These are phyloP conservation scores for Penicillium cataractarum DNA, from an alignment of 495 filamentous ascomycete species.

Conservation along the genomic window DNA sequence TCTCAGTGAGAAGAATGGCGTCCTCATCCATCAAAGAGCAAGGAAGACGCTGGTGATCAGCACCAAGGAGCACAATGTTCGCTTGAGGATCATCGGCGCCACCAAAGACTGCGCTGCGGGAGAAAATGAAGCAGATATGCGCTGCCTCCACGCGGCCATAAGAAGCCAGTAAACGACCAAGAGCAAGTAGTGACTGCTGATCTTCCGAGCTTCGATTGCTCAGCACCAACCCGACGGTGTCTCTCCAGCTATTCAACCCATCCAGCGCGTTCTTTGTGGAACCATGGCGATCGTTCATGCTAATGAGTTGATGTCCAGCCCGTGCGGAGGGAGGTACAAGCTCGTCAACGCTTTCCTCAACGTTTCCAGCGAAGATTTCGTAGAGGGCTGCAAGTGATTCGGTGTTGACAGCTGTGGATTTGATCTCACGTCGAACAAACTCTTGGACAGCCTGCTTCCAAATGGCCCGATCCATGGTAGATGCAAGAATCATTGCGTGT, in stretches of 20 bases:
- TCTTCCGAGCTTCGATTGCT: slow-evolving; percentile 86
- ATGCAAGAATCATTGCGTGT: slow-evolving; percentile 91
- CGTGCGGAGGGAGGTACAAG: slow-evolving; percentile 93
- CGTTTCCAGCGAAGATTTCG: slow-evolving; percentile 89
- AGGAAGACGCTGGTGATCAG: slow-evolving; percentile 69
- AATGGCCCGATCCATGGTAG: slow-evolving; percentile 66
- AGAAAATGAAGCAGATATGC: slow-evolving; percentile 82
- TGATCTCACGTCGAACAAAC: slow-evolving; percentile 91
- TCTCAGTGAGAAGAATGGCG: slow-evolving; percentile 83
- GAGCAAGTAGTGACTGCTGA: slow-evolving; percentile 69
- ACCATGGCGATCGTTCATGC: slow-evolving; percentile 62
- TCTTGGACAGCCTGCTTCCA: slow-evolving; percentile 95
- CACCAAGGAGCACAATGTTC: slow-evolving; percentile 81
- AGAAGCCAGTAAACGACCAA: slow-evolving; percentile 81
- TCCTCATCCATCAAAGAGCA: slow-evolving; percentile 78
- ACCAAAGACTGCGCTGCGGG: slow-evolving; percentile 64
- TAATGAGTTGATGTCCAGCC: slow-evolving; percentile 88
- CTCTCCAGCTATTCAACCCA: slow-evolving; percentile 90
- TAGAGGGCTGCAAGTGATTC: slow-evolving; percentile 90
- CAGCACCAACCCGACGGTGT: slow-evolving; percentile 82
- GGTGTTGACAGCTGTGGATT: slow-evolving; percentile 71
- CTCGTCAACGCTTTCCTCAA: slow-evolving; percentile 93
- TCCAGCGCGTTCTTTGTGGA: slow-evolving; percentile 72
- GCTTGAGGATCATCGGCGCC: slow-evolving; percentile 82
- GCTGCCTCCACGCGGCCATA: slow-evolving; percentile 91